A percentile compares a stretch with the other conserved stretches of the same genome.
These are phyloP conservation scores for Yarrowia yakushimensis DNA, from an alignment of 805 yeast species.

Conservation along the genomic window DNA sequence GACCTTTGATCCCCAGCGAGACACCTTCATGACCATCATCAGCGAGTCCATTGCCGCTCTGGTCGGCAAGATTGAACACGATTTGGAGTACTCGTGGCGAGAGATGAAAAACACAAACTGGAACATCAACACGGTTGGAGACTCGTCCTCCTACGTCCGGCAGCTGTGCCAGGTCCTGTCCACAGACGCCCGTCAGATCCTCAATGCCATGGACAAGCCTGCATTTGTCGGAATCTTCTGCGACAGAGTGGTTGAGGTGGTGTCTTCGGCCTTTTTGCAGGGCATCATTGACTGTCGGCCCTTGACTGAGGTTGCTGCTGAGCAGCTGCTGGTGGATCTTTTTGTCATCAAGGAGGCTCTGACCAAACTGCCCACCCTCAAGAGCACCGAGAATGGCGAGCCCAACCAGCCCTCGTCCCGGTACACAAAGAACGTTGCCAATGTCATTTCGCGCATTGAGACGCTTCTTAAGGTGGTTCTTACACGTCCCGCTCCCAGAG, in stretches of 20 bases:
- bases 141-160: slow-evolving; percentile 64
- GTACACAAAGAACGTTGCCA: slow-evolving; percentile 33
- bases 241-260: slow-evolving; percentile 68
- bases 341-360: slow-evolving; percentile 59
- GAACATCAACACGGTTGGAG: slow-evolving; percentile 64
- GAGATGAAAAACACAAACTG: slow-evolving; percentile 78
- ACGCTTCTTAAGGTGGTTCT: slow-evolving; percentile 64
- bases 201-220: slow-evolving; percentile 53
- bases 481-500: slow-evolving; percentile 63
- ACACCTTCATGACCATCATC: slow-evolving; percentile 55
- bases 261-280: slow-evolving; percentile 53
- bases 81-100: slow-evolving; percentile 71
- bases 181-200: slow-evolving; percentile 43
- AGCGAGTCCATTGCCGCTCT: slow-evolving; percentile 55
- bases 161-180: slow-evolving; percentile 51
- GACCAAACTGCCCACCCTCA: slow-evolving; percentile 34
- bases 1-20: slow-evolving; percentile 54
- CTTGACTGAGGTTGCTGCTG: slow-evolving; percentile 63
- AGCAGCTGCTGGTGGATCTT: slow-evolving; percentile 75
- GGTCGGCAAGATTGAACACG: slow-evolving; percentile 55
- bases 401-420: slow-evolving; percentile 25
- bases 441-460: slow-evolving; percentile 49
- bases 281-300: slow-evolving; percentile 65
- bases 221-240: slow-evolving; percentile 68
- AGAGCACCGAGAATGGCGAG: slow-evolving; percentile 1